Evolutionary conservation across 139 green algal species (phyloP).

Genomic region (Dunaliella primolecta): DNA sequence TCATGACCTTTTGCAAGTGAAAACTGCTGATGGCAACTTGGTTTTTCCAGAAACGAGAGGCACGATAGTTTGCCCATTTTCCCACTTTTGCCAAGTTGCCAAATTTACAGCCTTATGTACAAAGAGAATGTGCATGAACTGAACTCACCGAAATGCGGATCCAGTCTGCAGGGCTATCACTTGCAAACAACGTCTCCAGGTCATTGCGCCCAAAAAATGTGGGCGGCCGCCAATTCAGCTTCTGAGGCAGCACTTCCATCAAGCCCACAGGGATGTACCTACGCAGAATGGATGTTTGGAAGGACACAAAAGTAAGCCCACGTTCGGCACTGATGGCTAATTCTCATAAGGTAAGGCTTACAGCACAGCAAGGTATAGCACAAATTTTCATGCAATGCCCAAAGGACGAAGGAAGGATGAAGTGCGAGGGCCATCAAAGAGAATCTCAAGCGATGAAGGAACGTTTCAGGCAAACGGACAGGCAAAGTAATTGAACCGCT

Average conservation of each 20-base stretch:
- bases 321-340: no score
- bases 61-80: neutral
- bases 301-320: no score
- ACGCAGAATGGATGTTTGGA: neutral
- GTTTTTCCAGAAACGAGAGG: neutral
- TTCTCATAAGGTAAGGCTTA: neutral
- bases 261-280: conserved; percentile 95
- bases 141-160: conserved; percentile 46
- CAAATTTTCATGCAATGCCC: neutral
- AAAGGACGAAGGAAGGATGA: neutral
- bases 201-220: conserved; percentile 65
- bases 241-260: conserved; percentile 75
- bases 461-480: neutral
- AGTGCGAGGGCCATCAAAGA: neutral
- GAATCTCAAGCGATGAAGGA: neutral
- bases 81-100: neutral
- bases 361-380: neutral
- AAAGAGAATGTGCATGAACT: neutral
- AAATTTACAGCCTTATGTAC: conserved; percentile 23
- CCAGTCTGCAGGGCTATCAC: conserved; percentile 69
- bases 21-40: neutral
- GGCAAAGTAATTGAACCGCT: no score
- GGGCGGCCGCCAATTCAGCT: conserved; percentile 77
- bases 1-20: neutral
- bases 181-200: conserved; percentile 84